A percentile compares a stretch with the other conserved stretches of the same genome.
Evolutionary conservation across 129 eudicot genomes (phyloP).

Genomic region (Flaveria trinervia): DNA sequence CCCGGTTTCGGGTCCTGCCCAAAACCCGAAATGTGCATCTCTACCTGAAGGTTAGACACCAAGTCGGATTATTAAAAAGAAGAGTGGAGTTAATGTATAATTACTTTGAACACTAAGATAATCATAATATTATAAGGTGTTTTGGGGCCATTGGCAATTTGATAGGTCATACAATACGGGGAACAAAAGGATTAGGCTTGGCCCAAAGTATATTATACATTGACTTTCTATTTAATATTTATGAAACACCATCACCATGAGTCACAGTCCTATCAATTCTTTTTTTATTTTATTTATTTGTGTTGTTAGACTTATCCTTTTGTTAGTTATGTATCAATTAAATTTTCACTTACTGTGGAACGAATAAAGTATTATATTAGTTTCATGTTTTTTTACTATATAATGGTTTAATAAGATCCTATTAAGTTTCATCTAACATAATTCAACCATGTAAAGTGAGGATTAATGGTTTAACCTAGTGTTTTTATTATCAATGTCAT

Average conservation of each 20-base stretch:
- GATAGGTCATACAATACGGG: slow-evolving; percentile 26
- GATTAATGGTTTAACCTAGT: no score
- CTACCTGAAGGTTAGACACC: no score
- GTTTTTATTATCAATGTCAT: no score
- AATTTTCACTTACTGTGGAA: not conserved
- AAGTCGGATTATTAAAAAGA: no score
- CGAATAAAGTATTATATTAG: not conserved
- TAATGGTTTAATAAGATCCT: no score
- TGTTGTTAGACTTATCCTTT: not conserved
- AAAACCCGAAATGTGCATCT: no score
- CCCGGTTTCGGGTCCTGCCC: no score
- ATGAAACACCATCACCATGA: slow-evolving; percentile 15
- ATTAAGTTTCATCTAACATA: no score
- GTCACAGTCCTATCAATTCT: slow-evolving; percentile 8
- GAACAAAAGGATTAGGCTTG: slow-evolving; percentile 30
- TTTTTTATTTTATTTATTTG: not conserved
- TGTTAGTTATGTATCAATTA: not conserved
- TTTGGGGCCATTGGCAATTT: slow-evolving; percentile 13
- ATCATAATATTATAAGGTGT: slow-evolving; percentile 11
- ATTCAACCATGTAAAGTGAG: no score
- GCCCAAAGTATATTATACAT: slow-evolving; percentile 23
- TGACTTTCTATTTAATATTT: not conserved
- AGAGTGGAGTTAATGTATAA: not conserved
- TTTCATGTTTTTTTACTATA: not conserved
- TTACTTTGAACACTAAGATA: slow-evolving; percentile 13